Base-by-base conservation (phyloP, 139 green algal species). In the Coelastrella sp. region DNA sequence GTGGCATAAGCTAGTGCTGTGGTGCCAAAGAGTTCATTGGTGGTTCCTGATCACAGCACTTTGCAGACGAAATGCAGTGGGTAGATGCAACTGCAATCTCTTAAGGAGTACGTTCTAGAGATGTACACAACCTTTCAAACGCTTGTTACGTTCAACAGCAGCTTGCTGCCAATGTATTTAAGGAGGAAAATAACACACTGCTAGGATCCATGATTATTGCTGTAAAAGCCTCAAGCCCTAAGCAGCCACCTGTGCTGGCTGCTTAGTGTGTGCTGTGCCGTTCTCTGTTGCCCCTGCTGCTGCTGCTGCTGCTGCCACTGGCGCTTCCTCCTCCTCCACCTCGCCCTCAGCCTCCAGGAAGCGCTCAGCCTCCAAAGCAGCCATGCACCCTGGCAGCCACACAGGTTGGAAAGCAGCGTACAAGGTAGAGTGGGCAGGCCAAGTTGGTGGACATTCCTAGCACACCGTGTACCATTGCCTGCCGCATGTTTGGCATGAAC, bases 291-390 rank as follows among this genome's bases (percentile, higher is more conserved):
- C 12, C 35, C 12, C 27, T 24, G 14, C 22, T 88, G 82, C 82
- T 79, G 59, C 61, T 17, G 81, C 59, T n/a, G 60, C 81, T 75
- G 22, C 17, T 4, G 76, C 76, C 11, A 22, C 60, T 74, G 81
- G 58, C 60, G 56, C 72, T 35, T 20, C 57, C 57, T 82, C 70
- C 78, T 74, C 86, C 68, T 90, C 87, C 68, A 84, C 88, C 70
- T 89, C 80, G 3, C 63, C 78, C 35, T 90, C 20, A 10, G 85
- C 93, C 78, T 94, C 90, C 60, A 97, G 87, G 75, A 93, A 97
- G 17, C 94, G 90, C 94, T 97, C 95, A 19, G 94, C 95, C 87
- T 97, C 92, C 61, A 97, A 87, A 6, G 95, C 95, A 27, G 95
- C 93, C 93, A 96, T 96, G 94, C 95, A 97, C 22, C 95, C 93